Evolutionary conservation across 2,329 filamentous ascomycete genomes (phyloP).

Genomic region (Monilinia fructicola): DNA sequence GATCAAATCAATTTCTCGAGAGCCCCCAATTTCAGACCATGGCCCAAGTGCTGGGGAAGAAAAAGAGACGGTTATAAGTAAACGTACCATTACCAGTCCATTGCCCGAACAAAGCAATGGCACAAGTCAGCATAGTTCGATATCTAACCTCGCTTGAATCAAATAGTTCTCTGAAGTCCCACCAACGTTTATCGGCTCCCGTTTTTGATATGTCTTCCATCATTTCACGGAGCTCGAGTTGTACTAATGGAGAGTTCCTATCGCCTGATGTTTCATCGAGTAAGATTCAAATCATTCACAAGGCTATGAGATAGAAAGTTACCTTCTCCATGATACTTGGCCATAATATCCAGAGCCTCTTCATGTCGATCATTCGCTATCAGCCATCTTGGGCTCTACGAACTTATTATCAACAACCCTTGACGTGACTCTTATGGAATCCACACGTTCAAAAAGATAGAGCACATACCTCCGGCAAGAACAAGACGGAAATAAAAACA

Average conservation of each 20-base stretch:
- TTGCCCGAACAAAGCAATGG: slow-evolving; percentile 40
- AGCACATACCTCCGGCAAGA: slow-evolving; percentile 51
- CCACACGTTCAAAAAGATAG: neutral
- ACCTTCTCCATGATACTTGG: slow-evolving; percentile 56
- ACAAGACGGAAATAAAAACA: slow-evolving; percentile 45
- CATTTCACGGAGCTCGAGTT: slow-evolving; percentile 39
- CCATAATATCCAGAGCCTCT: slow-evolving; percentile 54
- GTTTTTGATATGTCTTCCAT: slow-evolving; percentile 33
- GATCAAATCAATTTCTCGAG: too few species aligned
- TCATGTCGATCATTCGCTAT: slow-evolving; percentile 56
- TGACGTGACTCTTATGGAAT: accelerated
- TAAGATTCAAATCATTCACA: neutral
- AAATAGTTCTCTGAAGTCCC: slow-evolving; percentile 38
- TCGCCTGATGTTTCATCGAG: neutral
- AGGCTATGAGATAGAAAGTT: slow-evolving; percentile 7
- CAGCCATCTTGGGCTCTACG: slow-evolving; percentile 52
- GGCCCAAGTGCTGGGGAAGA: accelerated
- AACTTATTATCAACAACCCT: neutral
- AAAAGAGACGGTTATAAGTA: neutral
- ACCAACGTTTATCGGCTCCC: slow-evolving; percentile 39
- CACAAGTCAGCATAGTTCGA: slow-evolving; percentile 39
- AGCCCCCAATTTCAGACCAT: neutral
- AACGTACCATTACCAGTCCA: slow-evolving; percentile 41
- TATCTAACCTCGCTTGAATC: slow-evolving; percentile 35
- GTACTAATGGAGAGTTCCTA: slow-evolving; percentile 31